Conservation (phyloP, 2,329 filamentous ascomycete genomes). For the Tricladium varicosporioides region DNA sequence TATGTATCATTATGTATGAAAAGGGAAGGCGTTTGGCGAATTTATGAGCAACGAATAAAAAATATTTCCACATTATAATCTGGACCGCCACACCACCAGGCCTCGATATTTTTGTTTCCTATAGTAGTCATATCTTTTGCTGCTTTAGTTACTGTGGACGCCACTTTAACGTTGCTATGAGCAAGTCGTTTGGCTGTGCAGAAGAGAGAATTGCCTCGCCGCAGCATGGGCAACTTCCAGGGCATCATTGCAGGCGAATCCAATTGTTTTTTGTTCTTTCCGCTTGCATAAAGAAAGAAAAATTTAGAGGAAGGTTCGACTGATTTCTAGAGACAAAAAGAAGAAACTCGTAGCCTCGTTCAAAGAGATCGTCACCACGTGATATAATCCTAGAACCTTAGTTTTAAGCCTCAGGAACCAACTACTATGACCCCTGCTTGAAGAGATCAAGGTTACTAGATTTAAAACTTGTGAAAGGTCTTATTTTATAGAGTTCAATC, state of each 20-base stretch:
- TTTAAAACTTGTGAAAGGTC: not conserved
- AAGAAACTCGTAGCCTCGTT: not conserved
- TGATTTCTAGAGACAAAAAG: not conserved
- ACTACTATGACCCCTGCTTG: not conserved
- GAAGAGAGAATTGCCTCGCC: too few species aligned
- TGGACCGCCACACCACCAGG: too few species aligned
- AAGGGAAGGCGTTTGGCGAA: not conserved
- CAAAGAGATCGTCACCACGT: not conserved
- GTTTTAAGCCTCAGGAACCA: slow-evolving; percentile 4
- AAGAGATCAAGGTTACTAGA: not conserved
- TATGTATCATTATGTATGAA: not conserved
- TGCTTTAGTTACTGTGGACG: too few species aligned
- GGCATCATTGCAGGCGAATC: too few species aligned
- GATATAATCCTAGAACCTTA: not conserved
- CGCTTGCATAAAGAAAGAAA: not conserved
- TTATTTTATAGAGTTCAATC: not conserved
- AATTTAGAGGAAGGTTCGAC: not conserved
- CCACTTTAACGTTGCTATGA: too few species aligned
- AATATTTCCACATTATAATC: too few species aligned
- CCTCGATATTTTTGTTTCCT: too few species aligned
- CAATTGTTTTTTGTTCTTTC: too few species aligned
- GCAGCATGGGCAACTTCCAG: too few species aligned
- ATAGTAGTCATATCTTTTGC: too few species aligned
- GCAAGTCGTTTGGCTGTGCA: too few species aligned
- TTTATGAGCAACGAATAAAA: too few species aligned